Conservation (phyloP, 2,329 filamentous ascomycete species). For the Ceratocystis alfenasii region DNA sequence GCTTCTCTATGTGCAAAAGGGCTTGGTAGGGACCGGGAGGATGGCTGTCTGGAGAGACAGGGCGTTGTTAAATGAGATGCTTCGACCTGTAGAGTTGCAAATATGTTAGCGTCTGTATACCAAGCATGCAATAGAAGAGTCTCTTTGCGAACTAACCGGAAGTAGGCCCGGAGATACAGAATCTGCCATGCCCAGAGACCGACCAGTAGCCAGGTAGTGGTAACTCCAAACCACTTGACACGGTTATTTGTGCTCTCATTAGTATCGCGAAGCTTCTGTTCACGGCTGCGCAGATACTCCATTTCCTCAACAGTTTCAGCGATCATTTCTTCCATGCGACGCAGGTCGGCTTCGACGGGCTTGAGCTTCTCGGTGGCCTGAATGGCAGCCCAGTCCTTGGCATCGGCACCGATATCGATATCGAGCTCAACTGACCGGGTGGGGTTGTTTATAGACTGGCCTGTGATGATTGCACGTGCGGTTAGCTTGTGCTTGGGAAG, state of each 20-base stretch:
- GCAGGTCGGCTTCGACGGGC: slow-evolving; percentile 87
- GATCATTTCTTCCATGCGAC: slow-evolving; percentile 83
- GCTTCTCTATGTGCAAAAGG: background rate
- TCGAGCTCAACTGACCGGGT: slow-evolving; percentile 75
- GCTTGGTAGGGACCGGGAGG: background rate
- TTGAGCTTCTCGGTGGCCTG: slow-evolving; percentile 96
- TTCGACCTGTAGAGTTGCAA: slow-evolving; percentile 43
- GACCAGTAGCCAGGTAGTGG: slow-evolving; percentile 82
- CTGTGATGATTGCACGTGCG: slow-evolving; percentile 7
- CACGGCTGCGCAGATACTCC: slow-evolving; percentile 81
- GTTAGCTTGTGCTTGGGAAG: slow-evolving; percentile 2
- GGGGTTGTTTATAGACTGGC: slow-evolving; percentile 35
- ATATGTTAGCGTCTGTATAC: slow-evolving; percentile 19
- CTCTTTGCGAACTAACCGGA: slow-evolving; percentile 45
- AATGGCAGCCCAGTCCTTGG: slow-evolving; percentile 95
- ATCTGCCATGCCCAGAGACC: slow-evolving; percentile 93
- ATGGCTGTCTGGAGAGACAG: background rate
- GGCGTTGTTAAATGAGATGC: slow-evolving; percentile 49
- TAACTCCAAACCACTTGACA: slow-evolving; percentile 96
- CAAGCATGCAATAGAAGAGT: background rate
- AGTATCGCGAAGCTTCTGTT: slow-evolving; percentile 93
- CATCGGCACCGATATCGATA: slow-evolving; percentile 91
- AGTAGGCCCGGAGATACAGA: slow-evolving; percentile 93
- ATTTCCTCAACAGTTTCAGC: slow-evolving; percentile 83
- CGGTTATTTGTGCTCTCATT: slow-evolving; percentile 99